phyloP scores from a whole-genome alignment of 2,329 filamentous ascomycete genomes.

The Pseudonectria buxi region DNA sequence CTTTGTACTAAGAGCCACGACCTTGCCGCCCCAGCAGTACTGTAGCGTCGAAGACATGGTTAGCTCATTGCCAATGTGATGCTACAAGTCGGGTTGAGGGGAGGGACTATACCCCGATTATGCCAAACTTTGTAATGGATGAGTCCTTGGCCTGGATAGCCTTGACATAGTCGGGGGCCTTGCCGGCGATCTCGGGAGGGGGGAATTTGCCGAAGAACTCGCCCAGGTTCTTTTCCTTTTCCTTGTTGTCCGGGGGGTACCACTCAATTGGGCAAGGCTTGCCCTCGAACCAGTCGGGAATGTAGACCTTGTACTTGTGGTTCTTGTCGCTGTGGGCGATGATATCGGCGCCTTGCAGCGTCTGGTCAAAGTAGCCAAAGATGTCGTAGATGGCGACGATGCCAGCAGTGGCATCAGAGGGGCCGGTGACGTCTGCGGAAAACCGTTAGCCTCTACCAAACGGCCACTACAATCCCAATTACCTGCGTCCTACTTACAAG shows the following conservation, averaged over 20 bases:
- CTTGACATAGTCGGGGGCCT: conserved; percentile 49
- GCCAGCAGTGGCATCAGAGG: conserved; percentile 46
- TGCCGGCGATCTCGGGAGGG: conserved; percentile 39
- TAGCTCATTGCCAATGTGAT: too few species aligned
- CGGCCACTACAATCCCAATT: background rate
- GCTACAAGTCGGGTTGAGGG: background rate
- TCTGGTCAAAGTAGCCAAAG: conserved; percentile 65
- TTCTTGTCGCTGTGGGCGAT: conserved; percentile 47
- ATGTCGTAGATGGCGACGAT: conserved; percentile 60
- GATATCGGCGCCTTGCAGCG: conserved; percentile 64
- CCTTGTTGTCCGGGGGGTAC: conserved; percentile 58
- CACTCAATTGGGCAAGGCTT: conserved; percentile 52
- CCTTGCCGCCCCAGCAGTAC: conserved; percentile 68
- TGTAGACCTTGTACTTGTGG: conserved; percentile 75
- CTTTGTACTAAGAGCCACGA: conserved; percentile 46
- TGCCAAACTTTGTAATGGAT: conserved; percentile 51
- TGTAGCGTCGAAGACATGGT: conserved; percentile 18
- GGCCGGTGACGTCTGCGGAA: conserved; percentile 39
- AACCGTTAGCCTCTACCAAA: conserved; percentile 2
- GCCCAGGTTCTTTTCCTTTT: conserved; percentile 54
- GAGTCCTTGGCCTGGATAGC: conserved; percentile 47
- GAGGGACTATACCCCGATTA: conserved; percentile 47
- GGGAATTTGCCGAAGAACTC: conserved; percentile 51
- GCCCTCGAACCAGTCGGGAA: conserved; percentile 87
- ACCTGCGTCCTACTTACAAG: conserved; percentile 29